Percentiles rank a stretch among this genome's conserved stretches.
Conservation (phyloP, 768 basidiomycete genomes). For the Phylloporus sp. region DNA sequence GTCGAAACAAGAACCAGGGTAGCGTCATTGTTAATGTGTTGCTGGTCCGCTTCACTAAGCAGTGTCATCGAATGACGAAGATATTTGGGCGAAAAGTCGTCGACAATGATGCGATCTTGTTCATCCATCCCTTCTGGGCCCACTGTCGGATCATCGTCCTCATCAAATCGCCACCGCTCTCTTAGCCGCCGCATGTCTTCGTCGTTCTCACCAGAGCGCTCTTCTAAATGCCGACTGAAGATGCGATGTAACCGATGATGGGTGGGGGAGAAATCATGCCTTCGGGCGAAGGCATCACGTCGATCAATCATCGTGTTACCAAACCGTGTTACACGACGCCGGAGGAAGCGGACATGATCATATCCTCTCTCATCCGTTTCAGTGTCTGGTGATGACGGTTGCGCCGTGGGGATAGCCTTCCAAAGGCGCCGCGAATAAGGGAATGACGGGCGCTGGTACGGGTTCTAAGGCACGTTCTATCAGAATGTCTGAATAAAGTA, state of each 20-base stretch:
- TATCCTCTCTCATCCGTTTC: conserved; percentile 13
- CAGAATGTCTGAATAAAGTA: not conserved
- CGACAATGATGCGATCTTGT: conserved; percentile 62
- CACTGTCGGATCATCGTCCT: conserved; percentile 54
- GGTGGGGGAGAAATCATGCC: conserved; percentile 19
- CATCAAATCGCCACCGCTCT: conserved; percentile 68
- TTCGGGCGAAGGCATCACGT: conserved; percentile 36
- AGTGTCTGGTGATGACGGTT: conserved; percentile 24
- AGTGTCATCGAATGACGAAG: conserved; percentile 54
- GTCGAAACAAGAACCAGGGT: conserved; percentile 38
- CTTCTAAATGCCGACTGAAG: conserved; percentile 28
- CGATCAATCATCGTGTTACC: conserved; percentile 79
- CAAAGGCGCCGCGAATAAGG: conserved; percentile 63
- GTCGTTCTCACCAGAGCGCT: conserved; percentile 24
- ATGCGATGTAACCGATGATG: conserved; percentile 3
- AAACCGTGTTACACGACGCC: conserved; percentile 78
- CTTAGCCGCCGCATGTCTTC: conserved; percentile 43
- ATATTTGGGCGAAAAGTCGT: conserved; percentile 65
- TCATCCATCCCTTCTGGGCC: conserved; percentile 64
- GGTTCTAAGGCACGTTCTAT: conserved; percentile 42
- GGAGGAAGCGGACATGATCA: conserved; percentile 38
- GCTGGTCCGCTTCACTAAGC: conserved; percentile 51
- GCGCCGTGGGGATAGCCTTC: conserved; percentile 49
- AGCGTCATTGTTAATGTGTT: conserved; percentile 48
- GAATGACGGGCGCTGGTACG: conserved; percentile 62